Percentiles rank a stretch among this genome's conserved stretches.
Evolutionary conservation across 2,329 filamentous ascomycete genomes (phyloP).

Genomic region (Colletotrichum trifolii): DNA sequence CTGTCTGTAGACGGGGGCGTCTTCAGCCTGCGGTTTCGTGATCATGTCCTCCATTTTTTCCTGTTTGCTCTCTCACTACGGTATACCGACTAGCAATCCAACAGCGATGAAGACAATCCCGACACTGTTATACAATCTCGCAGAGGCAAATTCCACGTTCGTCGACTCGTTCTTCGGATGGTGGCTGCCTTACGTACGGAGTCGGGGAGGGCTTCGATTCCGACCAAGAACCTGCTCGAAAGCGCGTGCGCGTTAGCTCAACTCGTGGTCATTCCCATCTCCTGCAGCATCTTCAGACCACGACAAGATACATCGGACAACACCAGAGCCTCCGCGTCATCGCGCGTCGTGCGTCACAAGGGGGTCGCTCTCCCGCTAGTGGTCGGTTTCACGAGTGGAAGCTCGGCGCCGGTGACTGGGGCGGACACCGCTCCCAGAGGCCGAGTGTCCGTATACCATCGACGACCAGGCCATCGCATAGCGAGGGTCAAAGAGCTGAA

Average conservation of each 20-base stretch:
- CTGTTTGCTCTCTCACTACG: not conserved
- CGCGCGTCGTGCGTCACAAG: not conserved
- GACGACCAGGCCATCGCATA: not conserved
- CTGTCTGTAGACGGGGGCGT: not conserved
- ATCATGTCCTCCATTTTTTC: constrained; percentile 6
- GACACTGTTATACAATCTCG: not conserved
- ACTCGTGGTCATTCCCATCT: not conserved
- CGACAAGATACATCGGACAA: not conserved
- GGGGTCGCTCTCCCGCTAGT: constrained; percentile 37
- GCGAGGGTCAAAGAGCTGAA: too few relatives aligned
- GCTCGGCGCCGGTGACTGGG: constrained; percentile 25
- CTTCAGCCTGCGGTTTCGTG: not conserved
- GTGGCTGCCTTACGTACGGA: constrained; percentile 21
- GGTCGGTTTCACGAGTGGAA: constrained; percentile 44
- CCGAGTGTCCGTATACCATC: not conserved
- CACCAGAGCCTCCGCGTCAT: constrained; percentile 14
- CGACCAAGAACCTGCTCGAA: constrained; percentile 34
- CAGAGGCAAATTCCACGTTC: not conserved
- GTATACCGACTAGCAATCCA: not conserved
- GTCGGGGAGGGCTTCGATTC: constrained; percentile 31
- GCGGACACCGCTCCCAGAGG: constrained; percentile 1
- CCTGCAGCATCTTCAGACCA: not conserved
- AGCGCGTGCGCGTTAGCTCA: constrained; percentile 24
- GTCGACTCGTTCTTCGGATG: not conserved
- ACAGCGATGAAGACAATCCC: not conserved